Percentiles rank a stretch among this genome's conserved stretches.
These are phyloP conservation scores for Ramalina intermedia DNA, from an alignment of 495 filamentous ascomycete species.

Conservation along the genomic window DNA sequence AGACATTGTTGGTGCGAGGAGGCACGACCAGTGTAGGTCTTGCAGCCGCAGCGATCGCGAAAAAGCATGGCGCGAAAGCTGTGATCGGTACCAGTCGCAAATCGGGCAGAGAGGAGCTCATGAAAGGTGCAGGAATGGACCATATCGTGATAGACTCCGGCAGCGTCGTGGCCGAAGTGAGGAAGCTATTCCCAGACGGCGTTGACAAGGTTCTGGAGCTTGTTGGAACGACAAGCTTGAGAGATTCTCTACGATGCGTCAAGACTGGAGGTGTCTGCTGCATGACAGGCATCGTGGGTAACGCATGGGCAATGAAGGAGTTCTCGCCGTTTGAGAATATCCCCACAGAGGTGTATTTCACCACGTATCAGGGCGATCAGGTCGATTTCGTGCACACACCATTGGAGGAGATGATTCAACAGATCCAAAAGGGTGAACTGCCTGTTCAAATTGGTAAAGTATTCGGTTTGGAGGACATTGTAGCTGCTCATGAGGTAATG, in stretches of 20 bases:
- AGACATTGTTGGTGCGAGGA: slow-evolving; percentile 34
- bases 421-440: slow-evolving; percentile 23
- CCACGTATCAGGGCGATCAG: slow-evolving; percentile 27
- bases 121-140: slow-evolving; percentile 26
- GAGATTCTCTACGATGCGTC: slow-evolving; percentile 29
- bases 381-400: slow-evolving; percentile 33
- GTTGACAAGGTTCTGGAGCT: slow-evolving; percentile 38
- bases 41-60: slow-evolving; percentile 34
- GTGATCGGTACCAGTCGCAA: slow-evolving; percentile 27
- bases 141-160: slow-evolving; percentile 30
- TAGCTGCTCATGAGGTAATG: slow-evolving; percentile 30
- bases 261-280: slow-evolving; percentile 30
- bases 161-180: slow-evolving; percentile 22
- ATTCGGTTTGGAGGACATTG: slow-evolving; percentile 37
- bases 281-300: slow-evolving; percentile 37
- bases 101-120: slow-evolving; percentile 20
- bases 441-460: slow-evolving; percentile 30
- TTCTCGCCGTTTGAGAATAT: slow-evolving; percentile 34
- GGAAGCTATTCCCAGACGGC: slow-evolving; percentile 17
- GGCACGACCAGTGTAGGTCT: slow-evolving; percentile 35
- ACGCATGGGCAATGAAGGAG: slow-evolving; percentile 29
- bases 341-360: slow-evolving; percentile 29
- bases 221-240: slow-evolving; percentile 25
- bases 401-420: slow-evolving; percentile 27
- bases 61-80: slow-evolving; percentile 24